phyloP scores from a whole-genome alignment of 2,329 filamentous ascomycete species.

The Xylaria sp. region DNA sequence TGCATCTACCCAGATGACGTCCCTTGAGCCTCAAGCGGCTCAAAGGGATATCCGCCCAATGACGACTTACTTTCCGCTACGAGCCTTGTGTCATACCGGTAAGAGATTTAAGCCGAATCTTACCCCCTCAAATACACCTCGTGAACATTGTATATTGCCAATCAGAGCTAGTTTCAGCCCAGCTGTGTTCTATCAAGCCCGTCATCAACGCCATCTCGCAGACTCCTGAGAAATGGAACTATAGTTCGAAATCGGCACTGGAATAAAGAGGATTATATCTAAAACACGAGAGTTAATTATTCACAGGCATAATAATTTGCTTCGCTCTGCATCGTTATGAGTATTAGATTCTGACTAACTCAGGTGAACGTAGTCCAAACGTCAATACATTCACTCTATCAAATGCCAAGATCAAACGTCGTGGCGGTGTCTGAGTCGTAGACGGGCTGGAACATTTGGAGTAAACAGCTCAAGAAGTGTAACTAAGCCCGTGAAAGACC shows the following conservation, averaged over 20 bases:
- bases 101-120: not conserved
- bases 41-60: not conserved
- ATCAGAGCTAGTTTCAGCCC: not conserved
- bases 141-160: not conserved
- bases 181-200: not conserved
- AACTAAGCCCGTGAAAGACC: not conserved
- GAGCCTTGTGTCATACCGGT: not conserved
- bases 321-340: not conserved
- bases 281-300: not conserved
- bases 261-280: not conserved
- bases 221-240: too few relatives aligned
- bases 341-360: not conserved
- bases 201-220: not conserved
- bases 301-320: not conserved
- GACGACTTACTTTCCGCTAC: not conserved
- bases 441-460: not conserved
- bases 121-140: not conserved
- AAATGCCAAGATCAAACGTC: not conserved
- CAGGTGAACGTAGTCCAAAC: not conserved
- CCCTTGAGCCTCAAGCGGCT: not conserved
- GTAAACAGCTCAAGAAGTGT: not conserved
- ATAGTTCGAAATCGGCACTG: not conserved
- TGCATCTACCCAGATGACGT: not conserved
- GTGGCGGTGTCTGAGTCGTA: slow-evolving; percentile 3
- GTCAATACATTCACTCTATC: not conserved